Evolutionary conservation across 176 grass and related monocot species (phyloP).

Genomic region (Oryza punctata): DNA sequence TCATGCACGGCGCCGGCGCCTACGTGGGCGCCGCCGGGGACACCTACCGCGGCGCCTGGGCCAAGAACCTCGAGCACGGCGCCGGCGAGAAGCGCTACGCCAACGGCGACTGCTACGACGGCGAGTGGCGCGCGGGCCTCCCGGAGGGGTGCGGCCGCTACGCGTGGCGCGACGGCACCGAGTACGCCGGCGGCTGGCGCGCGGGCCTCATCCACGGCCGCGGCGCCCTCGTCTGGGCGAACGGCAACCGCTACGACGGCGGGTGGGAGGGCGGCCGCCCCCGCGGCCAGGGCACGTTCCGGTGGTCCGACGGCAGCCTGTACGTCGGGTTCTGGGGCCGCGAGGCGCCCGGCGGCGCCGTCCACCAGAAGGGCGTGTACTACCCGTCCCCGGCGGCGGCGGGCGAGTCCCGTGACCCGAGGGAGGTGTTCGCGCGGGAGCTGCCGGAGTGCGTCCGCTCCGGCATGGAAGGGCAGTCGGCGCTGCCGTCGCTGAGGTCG

Average conservation of each 20-base stretch:
- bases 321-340: slow-evolving; percentile 79
- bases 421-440: slow-evolving; percentile 66
- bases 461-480: slow-evolving; percentile 54
- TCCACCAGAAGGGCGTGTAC: slow-evolving; percentile 80
- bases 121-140: slow-evolving; percentile 71
- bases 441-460: slow-evolving; percentile 59
- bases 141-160: slow-evolving; percentile 77
- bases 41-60: slow-evolving; percentile 85
- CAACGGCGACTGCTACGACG: slow-evolving; percentile 79
- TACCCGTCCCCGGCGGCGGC: slow-evolving; percentile 61
- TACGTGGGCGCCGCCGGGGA: slow-evolving; percentile 67
- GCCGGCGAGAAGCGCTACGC: slow-evolving; percentile 73
- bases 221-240: slow-evolving; percentile 72
- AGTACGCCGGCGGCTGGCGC: slow-evolving; percentile 75
- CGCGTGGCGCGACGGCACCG: slow-evolving; percentile 66
- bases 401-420: slow-evolving; percentile 62
- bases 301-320: slow-evolving; percentile 78
- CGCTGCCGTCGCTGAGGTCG: slow-evolving; percentile 65
- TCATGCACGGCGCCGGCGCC: slow-evolving; percentile 89
- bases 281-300: slow-evolving; percentile 72
- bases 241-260: slow-evolving; percentile 83
- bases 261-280: slow-evolving; percentile 80
- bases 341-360: slow-evolving; percentile 41
- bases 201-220: slow-evolving; percentile 72
- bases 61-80: slow-evolving; percentile 84